phyloP scores from a whole-genome alignment of 148 eudicot genomes.

The Camellia lanceoleosa region DNA sequence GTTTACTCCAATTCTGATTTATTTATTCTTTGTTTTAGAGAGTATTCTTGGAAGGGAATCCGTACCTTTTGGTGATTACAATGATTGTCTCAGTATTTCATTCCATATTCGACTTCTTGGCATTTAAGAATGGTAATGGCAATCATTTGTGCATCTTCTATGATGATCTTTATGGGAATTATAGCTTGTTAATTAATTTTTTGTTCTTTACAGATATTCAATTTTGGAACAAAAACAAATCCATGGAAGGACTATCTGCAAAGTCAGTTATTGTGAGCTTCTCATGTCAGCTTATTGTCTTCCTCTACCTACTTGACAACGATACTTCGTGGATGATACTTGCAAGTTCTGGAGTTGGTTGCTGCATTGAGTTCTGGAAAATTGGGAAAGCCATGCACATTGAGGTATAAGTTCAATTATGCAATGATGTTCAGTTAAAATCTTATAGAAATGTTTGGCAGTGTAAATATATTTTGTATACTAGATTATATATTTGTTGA shows the following conservation, averaged over 20 bases:
- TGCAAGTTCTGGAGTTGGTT: conserved; percentile 89
- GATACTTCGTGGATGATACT: conserved; percentile 99
- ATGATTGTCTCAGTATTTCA: conserved; percentile 87
- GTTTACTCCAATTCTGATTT: conserved; percentile 6
- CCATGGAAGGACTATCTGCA: conserved; percentile 98
- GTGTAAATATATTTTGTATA: neutral
- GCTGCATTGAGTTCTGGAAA: conserved; percentile 98
- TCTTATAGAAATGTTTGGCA: neutral
- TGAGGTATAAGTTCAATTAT: conserved; percentile 48
- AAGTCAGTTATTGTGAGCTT: conserved; percentile 88
- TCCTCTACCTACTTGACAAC: conserved; percentile 91
- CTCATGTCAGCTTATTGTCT: conserved; percentile 74
- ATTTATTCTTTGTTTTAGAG: conserved; percentile 53
- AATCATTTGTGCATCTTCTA: neutral
- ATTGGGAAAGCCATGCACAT: conserved; percentile 99
- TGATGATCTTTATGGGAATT: conserved; percentile 5
- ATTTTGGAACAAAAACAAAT: conserved; percentile 98
- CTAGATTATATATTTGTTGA: neutral
- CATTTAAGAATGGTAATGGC: conserved; percentile 85
- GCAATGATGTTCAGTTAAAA: neutral
- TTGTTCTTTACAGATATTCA: conserved; percentile 64
- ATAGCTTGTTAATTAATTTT: conserved; percentile 2
- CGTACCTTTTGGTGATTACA: conserved; percentile 77
- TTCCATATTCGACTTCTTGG: conserved; percentile 90
- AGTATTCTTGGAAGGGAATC: conserved; percentile 97